Conservation (phyloP, 1,284 basidiomycete genomes). For the Leccinum pachyderme region DNA sequence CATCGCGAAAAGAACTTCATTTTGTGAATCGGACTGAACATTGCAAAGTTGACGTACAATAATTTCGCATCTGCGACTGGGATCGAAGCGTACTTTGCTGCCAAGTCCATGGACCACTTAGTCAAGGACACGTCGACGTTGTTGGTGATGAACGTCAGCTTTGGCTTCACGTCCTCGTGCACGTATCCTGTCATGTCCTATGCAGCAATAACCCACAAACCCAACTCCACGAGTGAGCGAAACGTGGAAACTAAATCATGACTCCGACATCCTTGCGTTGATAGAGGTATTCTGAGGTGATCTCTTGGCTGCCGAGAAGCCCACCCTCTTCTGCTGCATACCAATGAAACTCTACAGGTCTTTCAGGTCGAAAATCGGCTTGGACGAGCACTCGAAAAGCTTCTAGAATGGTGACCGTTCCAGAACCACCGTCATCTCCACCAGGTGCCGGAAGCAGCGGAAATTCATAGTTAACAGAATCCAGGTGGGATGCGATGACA, state of each 20-base stretch:
- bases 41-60: constrained; percentile 9
- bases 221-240: background rate
- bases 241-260: constrained; percentile 71
- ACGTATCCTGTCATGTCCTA: constrained; percentile 97
- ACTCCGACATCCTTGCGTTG: constrained; percentile 69
- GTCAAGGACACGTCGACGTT: constrained; percentile 16
- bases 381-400: constrained; percentile 78
- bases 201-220: constrained; percentile 28
- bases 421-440: constrained; percentile 85
- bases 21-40: background rate
- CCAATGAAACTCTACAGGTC: constrained; percentile 90
- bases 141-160: constrained; percentile 79
- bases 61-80: constrained; percentile 7
- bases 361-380: constrained; percentile 70
- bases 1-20: background rate
- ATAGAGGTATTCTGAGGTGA: constrained; percentile 75
- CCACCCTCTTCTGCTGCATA: constrained; percentile 92
- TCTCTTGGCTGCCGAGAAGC: constrained; percentile 86
- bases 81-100: constrained; percentile 4
- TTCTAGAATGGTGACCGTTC: constrained; percentile 87
- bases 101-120: constrained; percentile 11
- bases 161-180: constrained; percentile 79
- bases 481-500: constrained; percentile 55
- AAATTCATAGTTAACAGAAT: constrained; percentile 42
- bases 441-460: constrained; percentile 37